A percentile compares a stretch with the other conserved stretches of the same genome.
These are phyloP conservation scores for Ogataea trehalophila DNA, from an alignment of 805 yeast species.

Conservation along the genomic window DNA sequence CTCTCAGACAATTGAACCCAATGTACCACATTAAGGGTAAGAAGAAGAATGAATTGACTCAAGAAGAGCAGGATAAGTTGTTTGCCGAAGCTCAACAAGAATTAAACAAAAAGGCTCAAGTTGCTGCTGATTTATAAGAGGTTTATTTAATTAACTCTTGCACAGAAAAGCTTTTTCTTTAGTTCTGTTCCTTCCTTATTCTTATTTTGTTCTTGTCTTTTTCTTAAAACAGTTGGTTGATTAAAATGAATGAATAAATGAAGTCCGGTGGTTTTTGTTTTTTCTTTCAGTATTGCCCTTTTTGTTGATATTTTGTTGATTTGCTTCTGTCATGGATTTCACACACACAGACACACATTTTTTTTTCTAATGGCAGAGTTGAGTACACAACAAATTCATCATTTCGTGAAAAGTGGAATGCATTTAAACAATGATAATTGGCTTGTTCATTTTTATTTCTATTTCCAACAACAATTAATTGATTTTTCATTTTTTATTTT, in stretches of 20 bases:
- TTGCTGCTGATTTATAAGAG: not conserved
- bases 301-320: too few relatives aligned
- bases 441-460: too few relatives aligned
- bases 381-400: too few relatives aligned
- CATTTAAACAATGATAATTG: too few relatives aligned
- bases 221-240: too few relatives aligned
- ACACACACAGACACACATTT: not conserved
- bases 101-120: constrained; percentile 17
- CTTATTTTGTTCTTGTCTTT: not conserved
- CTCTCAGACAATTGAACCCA: constrained; percentile 58
- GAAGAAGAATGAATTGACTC: constrained; percentile 53
- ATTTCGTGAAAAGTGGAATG: too few relatives aligned
- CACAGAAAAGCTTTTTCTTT: too few relatives aligned
- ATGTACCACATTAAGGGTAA: constrained; percentile 66
- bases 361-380: not conserved
- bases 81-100: constrained; percentile 38
- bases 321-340: not conserved
- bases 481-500: not conserved
- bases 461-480: not conserved
- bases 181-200: too few relatives aligned
- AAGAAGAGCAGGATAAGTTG: constrained; percentile 48
- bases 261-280: too few relatives aligned
- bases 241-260: too few relatives aligned
- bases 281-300: too few relatives aligned
- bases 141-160: too few relatives aligned